Conservation (phyloP, 2,329 filamentous ascomycete species). For the Clarireedia homoeocarpa region DNA sequence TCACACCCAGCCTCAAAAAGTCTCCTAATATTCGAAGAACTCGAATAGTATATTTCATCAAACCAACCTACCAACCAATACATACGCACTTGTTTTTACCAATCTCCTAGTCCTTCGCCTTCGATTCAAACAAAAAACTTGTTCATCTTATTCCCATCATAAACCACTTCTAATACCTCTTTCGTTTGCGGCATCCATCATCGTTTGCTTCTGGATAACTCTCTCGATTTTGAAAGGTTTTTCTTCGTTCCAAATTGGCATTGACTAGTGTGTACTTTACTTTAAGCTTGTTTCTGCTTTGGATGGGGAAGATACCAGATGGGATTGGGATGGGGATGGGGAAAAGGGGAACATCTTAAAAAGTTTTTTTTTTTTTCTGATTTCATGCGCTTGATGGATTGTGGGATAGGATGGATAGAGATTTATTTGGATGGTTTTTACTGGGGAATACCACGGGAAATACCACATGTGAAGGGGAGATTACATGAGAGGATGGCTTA, state of each 20-base stretch:
- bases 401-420: background rate
- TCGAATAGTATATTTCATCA: too few species aligned
- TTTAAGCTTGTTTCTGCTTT: too few species aligned
- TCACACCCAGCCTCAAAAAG: too few species aligned
- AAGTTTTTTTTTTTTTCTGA: background rate
- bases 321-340: too few species aligned
- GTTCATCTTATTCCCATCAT: slow-evolving; percentile 1
- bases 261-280: too few species aligned
- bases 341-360: too few species aligned
- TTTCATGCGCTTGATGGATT: background rate
- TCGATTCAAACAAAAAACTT: background rate
- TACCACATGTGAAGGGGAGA: background rate
- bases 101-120: background rate
- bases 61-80: background rate
- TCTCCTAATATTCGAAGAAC: too few species aligned
- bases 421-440: background rate
- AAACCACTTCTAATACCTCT: slow-evolving; percentile 1
- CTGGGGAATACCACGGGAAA: background rate
- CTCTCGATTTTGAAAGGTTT: background rate
- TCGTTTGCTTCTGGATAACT: background rate
- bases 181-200: background rate
- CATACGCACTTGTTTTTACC: background rate
- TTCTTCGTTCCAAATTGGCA: background rate
- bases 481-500: background rate
- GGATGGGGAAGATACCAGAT: too few species aligned